Evolutionary conservation across 148 eudicot species (phyloP).

Genomic region (Fagopyrum esculentum): DNA sequence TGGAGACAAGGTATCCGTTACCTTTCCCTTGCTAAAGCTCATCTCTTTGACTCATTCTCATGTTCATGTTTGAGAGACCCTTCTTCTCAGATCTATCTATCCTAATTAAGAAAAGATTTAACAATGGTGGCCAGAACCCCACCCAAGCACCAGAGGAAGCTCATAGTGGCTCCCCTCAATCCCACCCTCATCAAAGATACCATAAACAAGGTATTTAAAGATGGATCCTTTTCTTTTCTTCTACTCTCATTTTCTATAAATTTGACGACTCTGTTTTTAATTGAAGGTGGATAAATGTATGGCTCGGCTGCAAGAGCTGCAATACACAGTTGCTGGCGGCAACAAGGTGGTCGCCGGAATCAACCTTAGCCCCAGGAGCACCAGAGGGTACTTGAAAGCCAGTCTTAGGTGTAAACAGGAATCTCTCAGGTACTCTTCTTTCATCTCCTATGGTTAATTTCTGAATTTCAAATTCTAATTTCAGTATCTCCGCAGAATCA

Average conservation of each 20-base stretch:
- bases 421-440: slow-evolving; percentile 37
- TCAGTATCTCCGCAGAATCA: not conserved
- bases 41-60: too few species aligned
- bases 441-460: not conserved
- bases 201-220: slow-evolving; percentile 49
- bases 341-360: slow-evolving; percentile 50
- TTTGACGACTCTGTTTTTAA: not conserved
- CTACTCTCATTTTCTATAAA: not conserved
- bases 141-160: slow-evolving; percentile 47
- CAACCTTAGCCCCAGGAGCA: slow-evolving; percentile 61
- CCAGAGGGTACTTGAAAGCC: slow-evolving; percentile 50
- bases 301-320: slow-evolving; percentile 87
- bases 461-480: not conserved
- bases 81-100: not conserved
- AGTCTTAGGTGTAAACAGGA: slow-evolving; percentile 84
- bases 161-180: slow-evolving; percentile 62
- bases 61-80: too few species aligned
- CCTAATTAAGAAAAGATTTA: not conserved
- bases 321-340: slow-evolving; percentile 77
- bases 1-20: too few species aligned
- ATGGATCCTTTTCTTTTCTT: not conserved
- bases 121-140: slow-evolving; percentile 93
- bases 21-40: too few species aligned
- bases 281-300: slow-evolving; percentile 84
- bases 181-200: slow-evolving; percentile 75